Evolutionary conservation across 306 rosid species (phyloP), one percentile per base, ranked within the genome.

Genomic region (Quercus berberidifolia): DNA sequence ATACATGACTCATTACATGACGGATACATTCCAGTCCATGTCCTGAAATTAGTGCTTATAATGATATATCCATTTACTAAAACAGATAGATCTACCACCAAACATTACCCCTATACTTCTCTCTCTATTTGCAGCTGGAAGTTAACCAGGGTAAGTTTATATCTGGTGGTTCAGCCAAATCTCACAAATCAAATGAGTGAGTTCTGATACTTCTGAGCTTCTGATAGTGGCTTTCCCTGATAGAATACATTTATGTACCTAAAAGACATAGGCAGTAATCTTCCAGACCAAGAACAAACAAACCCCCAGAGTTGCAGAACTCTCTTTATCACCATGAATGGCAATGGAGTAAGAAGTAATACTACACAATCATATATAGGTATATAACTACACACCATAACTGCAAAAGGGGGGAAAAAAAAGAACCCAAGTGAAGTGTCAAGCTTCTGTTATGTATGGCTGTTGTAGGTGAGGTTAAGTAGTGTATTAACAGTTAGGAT

Each of bases 391-490:
- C 95, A 91, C 88, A 89, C 86, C 88, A 85, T 58, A 74, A 58
- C 87, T 71, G 85, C 74, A 64, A 79, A 75, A 80, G 73, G 75
- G 79, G 69, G 84, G 71, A 59, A 58, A 43, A 23, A 64, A 76
- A 67, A 56, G 65, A 83, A 84, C 78, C 86, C 82, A 51, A 78
- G 91, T 80, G 83, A 76, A 87, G 75, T 69, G 92, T 88, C 86
- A 87, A 88, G 88, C 84, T 88, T 85, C 77, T 72, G 88, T 86
- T 81, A 84, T 78, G 91, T 88, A 89, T 89, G 83, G 89, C 89
- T 80, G 88, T 70, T 84, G 82, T 73, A 75, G 87, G 90, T 86
- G 82, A 76, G 82, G 89, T 88, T 87, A 87, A 82, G 89, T 74
- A 46, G 83, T 83, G 31, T 90, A 90, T 88, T 77, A 86, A 83